phyloP scores from a whole-genome alignment of 1,139 yeast genomes.

The Kodamaea sp. region DNA sequence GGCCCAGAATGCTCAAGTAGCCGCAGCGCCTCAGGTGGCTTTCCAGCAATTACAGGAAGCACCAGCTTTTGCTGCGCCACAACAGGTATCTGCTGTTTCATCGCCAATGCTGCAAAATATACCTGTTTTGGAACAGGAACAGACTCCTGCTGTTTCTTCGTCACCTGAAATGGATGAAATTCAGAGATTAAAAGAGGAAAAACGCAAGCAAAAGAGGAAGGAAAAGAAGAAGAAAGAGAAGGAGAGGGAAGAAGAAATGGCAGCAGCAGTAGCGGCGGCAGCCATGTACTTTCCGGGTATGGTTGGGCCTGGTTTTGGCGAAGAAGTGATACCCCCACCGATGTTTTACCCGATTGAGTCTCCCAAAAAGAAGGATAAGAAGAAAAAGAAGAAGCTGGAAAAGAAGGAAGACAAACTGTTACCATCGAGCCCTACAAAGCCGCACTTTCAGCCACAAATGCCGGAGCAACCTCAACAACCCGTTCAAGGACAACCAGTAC shows the following conservation, averaged over 20 bases:
- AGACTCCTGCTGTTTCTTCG: conserved; percentile 1
- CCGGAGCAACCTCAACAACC: conserved; percentile 3
- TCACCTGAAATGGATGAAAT: conserved; percentile 12
- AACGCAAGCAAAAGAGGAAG: conserved; percentile 18
- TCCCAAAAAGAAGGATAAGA: conserved; percentile 15
- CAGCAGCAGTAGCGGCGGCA: conserved; percentile 24
- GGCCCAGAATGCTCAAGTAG: background rate
- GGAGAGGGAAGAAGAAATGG: conserved; percentile 15
- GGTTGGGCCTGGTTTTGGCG: conserved; percentile 12
- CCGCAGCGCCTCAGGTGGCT: no score
- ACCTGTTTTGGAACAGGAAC: no score
- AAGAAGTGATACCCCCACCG: conserved; percentile 11
- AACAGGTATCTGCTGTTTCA: conserved; percentile 2
- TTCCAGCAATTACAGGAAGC: no score
- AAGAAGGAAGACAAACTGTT: conserved; percentile 5
- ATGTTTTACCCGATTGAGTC: conserved; percentile 13
- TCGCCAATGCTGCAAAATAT: conserved; percentile 1
- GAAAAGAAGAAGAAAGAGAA: conserved; percentile 18
- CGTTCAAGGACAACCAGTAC: conserved; percentile 2
- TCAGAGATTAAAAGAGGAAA: conserved; percentile 12
- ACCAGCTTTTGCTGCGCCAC: background rate
- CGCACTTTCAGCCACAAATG: conserved; percentile 4
- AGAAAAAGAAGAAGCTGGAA: conserved; percentile 12
- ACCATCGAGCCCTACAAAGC: conserved; percentile 3
- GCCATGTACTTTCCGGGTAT: conserved; percentile 8